Percentiles rank a stretch among this genome's conserved stretches.
phyloP scores from a whole-genome alignment of 2,329 filamentous ascomycete species.

The Nemania diffusa region DNA sequence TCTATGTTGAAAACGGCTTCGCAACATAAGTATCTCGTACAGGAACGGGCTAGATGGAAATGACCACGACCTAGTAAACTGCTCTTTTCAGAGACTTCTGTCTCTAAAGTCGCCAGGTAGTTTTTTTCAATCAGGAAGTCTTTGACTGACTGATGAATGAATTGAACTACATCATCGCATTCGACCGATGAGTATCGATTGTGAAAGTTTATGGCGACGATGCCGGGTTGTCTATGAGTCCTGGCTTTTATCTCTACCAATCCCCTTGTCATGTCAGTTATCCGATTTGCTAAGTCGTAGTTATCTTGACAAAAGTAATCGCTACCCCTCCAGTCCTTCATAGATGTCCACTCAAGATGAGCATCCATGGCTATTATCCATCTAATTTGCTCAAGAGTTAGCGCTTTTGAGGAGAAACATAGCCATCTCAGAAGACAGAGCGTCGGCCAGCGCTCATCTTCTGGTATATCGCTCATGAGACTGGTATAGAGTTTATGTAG shows the following conservation, averaged over 20 bases:
- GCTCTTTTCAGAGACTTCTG: background rate
- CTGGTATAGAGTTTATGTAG: background rate
- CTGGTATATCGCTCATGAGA: background rate
- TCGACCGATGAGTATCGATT: background rate
- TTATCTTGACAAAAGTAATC: background rate
- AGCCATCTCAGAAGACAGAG: background rate
- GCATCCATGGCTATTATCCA: background rate
- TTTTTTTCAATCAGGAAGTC: background rate
- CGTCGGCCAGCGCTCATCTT: background rate
- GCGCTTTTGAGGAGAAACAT: background rate
- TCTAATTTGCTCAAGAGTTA: background rate
- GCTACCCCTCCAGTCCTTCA: background rate
- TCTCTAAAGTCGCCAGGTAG: background rate
- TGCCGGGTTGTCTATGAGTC: background rate
- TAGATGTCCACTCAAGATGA: background rate
- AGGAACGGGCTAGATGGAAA: background rate
- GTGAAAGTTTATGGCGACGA: background rate
- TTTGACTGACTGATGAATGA: slow-evolving; percentile 1
- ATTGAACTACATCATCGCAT: background rate
- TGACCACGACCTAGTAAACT: background rate
- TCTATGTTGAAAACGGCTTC: background rate
- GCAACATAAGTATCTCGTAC: background rate
- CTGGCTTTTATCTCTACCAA: background rate
- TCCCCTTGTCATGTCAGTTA: background rate
- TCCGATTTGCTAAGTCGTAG: background rate